Evolutionary conservation across 2,329 filamentous ascomycete genomes (phyloP).

Genomic region (Fonsecaea nubica): DNA sequence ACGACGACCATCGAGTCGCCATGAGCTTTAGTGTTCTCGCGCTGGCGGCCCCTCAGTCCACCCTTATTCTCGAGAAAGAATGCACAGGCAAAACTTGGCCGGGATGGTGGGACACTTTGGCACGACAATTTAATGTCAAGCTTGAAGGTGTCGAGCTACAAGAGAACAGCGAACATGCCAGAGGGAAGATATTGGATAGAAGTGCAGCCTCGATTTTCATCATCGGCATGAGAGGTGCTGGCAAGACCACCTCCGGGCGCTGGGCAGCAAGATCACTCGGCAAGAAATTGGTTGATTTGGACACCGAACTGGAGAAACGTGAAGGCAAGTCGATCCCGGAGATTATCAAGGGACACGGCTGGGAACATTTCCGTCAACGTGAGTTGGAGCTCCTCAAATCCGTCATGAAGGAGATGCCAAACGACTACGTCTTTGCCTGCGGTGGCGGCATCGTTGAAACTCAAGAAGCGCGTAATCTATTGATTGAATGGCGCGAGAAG

Average conservation of each 20-base stretch:
- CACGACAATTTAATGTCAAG: constrained; percentile 75
- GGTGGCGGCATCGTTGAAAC: constrained; percentile 93
- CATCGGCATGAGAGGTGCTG: constrained; percentile 95
- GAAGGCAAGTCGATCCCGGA: constrained; percentile 81
- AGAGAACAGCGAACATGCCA: constrained; percentile 44
- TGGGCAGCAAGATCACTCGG: constrained; percentile 81
- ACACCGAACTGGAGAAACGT: constrained; percentile 80
- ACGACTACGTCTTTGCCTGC: constrained; percentile 85
- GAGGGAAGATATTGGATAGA: constrained; percentile 49
- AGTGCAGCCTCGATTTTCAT: constrained; percentile 78
- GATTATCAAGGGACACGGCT: constrained; percentile 78
- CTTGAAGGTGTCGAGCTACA: constrained; percentile 75
- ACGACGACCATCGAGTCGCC: constrained; percentile 95
- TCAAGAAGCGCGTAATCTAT: constrained; percentile 75
- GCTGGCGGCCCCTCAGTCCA: constrained; percentile 71
- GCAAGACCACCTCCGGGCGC: constrained; percentile 89
- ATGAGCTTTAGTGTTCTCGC: constrained; percentile 97
- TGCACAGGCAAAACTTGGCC: constrained; percentile 98
- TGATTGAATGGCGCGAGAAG: constrained; percentile 73
- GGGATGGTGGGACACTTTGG: constrained; percentile 94
- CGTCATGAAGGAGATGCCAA: constrained; percentile 75
- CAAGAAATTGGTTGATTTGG: constrained; percentile 83
- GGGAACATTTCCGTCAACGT: constrained; percentile 84
- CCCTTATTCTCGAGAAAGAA: constrained; percentile 84
- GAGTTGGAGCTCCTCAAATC: constrained; percentile 77